Evolutionary conservation across 208 protist species (phyloP).

Genomic region (Trypanosomatidae sp.): DNA sequence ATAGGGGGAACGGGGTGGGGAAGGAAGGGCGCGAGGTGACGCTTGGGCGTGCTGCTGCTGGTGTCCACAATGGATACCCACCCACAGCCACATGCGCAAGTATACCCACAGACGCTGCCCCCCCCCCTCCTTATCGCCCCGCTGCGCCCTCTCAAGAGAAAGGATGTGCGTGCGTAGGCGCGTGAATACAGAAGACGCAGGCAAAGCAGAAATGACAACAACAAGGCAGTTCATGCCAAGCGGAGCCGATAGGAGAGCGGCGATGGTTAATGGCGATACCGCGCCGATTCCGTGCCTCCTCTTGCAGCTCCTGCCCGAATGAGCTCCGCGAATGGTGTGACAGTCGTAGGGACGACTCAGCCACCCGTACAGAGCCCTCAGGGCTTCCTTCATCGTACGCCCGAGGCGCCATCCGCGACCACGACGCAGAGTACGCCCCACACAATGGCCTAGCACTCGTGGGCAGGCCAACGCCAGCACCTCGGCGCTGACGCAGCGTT

Average conservation of each 20-base stretch:
- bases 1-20: no score
- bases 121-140: background rate
- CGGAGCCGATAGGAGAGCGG: no score
- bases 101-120: background rate
- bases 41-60: background rate
- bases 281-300: background rate
- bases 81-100: background rate
- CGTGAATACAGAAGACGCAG: background rate
- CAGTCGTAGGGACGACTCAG: constrained; percentile 1
- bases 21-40: background rate
- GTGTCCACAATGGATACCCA: background rate
- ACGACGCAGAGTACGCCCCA: constrained; percentile 5
- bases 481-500: constrained; percentile 23
- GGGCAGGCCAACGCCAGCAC: constrained; percentile 48
- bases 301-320: background rate
- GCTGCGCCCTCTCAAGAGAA: background rate
- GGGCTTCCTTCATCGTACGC: constrained; percentile 3
- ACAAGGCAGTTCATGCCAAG: background rate
- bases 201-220: background rate
- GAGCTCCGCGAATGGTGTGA: background rate
- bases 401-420: background rate
- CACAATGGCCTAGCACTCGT: constrained; percentile 32
- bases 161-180: background rate
- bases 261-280: background rate
- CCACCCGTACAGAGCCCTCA: background rate